Base-by-base conservation (phyloP, 176 grass and related monocot species). In the Zea luxurians region DNA sequence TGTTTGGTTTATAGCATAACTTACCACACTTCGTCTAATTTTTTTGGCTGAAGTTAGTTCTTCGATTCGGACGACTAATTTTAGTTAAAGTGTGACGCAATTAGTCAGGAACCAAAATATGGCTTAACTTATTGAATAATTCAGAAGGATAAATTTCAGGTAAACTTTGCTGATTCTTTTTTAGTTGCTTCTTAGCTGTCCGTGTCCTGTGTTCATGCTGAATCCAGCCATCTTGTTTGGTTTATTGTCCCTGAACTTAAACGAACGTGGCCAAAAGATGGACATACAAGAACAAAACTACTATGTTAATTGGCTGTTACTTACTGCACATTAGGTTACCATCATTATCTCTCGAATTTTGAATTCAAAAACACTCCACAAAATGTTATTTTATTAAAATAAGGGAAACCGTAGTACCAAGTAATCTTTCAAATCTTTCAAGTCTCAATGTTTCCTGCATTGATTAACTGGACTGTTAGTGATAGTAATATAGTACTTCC, bases 181-280 rank as follows among this genome's bases (percentile, higher is more conserved):
- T 21, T 50, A 8, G 20, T 61, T 70, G 13, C 37, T 41, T 65
- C 61, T 67, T 16, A n/a, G 38, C 37, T 40, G 34, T 66, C 7
- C 10, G 16, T 67, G 8, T 44, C n/a, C 66, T 50, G 21, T 58
- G 27, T 81, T 27, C 0, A 27, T 27, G 27, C 27, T 27, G 27
- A 27, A 27, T 27, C 27, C 27, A 27, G 27, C 27, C 27, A 27
- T 27, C 27, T 27, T 27, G 27, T 27, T 27, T 27, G 27, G 27
- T 27, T 27, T 27, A 27, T 27, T 27, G 27, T 27, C 27, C 27
- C 27, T 27, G 27, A 53, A 43, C 46, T 53, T 65, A 9, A 66
- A 73, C 18, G 78, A 66, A 80, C 37, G 42, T 6, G 55, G 41
- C 15, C 2, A 52, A 78, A 78, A 66, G 44, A 48, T 58, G 52